Base-by-base conservation (phyloP, 306 rosid genomes). In the Sicyos baderoa region DNA sequence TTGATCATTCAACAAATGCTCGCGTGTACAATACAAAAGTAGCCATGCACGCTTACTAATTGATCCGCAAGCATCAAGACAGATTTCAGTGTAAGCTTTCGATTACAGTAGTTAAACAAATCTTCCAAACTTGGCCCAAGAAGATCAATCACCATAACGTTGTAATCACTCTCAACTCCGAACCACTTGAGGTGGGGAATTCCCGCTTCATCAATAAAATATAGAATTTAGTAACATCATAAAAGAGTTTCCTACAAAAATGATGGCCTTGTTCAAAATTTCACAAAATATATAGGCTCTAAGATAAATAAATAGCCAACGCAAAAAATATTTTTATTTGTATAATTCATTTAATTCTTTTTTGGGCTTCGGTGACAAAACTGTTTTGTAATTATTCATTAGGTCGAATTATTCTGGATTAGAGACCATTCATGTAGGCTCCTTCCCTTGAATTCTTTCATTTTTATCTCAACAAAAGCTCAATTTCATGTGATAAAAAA, bases 121-220 rank as follows among this genome's bases (percentile, higher is more conserved):
- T 94, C 99, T 80, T 94, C 99, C 74, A 94, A 82, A 76, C 99
- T 94, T 75, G 99, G 99, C 71, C 99, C 99, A 76, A 94, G 99
- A 79, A 94, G 99, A 76, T 94, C 99, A 59, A 94, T 94, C 71
- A 79, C 99, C 99, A 94, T 90, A 76, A 94, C 81, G 72, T 88
- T 94, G 82, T 90, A 94, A 37, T 90, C 97, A 73, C 96, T 89
- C 85, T 90, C 99, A 53, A 90, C 88, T 72, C 99, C 99, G 71
- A 88, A 94, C 97, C 99, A 94, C 84, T 94, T 94, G 75, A 94
- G 88, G 76, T 94, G 99, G 77, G 99, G 99, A 80, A 94, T 69
- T 67, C 99, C 99, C 60, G 97, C 98, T 93, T 71, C 85, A 85
- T 74, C 40, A 76, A 74, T 61, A 72, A 74, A 82, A 73, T 72